Base-by-base conservation (phyloP, 495 filamentous ascomycete genomes). In the Acidiella bohemica region DNA sequence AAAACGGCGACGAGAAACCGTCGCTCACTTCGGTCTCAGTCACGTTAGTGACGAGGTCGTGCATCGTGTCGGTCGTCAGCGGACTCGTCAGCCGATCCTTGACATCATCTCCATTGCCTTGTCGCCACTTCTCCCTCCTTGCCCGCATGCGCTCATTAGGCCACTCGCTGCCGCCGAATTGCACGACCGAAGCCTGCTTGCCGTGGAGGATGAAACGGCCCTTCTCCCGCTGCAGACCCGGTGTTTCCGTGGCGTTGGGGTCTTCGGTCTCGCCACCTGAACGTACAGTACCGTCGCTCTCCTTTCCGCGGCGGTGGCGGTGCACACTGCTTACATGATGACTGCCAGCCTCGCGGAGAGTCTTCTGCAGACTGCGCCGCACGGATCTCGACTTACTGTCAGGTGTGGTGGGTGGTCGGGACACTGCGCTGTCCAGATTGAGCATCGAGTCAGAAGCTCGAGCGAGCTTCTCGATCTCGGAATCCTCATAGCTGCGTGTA, bases 121-220 rank as follows among this genome's bases (percentile, higher is more conserved):
- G 14, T n/a, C 43, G 1, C 38, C 42, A 51, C n/a, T 13, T 18
- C 38, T 46, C 47, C 7, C 47, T 20, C 5, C 47, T 24, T 5
- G 18, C 8, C 42, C 33, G 34, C 47, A 46, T 46, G 18, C 47
- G 41, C 19, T 45, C 47, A 21, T 70, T 78, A 52, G 90, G 78
- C 68, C 92, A 81, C 49, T 95, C 92, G 26, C 76, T 78, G 6
- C 87, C 87, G n/a, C n/a, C n/a, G 58, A 97, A 93, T 20, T 83
- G 93, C 44, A 97, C 78, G 35, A 97, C 80, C 0, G 84, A 93
- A 2, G 90, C 90, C 59, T 97, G 96, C 65, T 97, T 97, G 39
- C 90, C 90, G 54, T 97, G 90, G 4, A 97, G 78, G 4, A 84
- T 93, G 56, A 97, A 96, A 49, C 81, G 92, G 9, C 84, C 83